Evolutionary conservation across 2,329 filamentous ascomycete genomes (phyloP).

Genomic region (Teratosphaeria epicoccoides): DNA sequence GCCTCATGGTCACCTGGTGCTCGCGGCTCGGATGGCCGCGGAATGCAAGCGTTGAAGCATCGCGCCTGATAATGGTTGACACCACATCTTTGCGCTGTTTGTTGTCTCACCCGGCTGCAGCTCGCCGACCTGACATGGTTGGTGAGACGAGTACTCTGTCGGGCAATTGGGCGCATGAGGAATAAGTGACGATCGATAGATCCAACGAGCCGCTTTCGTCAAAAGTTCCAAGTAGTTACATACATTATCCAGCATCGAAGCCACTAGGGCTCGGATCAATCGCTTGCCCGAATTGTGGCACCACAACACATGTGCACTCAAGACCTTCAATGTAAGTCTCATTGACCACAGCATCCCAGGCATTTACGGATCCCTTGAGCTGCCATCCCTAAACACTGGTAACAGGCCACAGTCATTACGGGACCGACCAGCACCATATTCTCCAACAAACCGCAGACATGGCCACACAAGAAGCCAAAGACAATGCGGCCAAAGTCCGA

Average conservation of each 20-base stretch:
- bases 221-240: not conserved
- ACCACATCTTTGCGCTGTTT: conserved; percentile 1
- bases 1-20: conserved; percentile 11
- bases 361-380: not conserved
- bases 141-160: conserved; percentile 24
- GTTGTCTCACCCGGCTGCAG: conserved; percentile 9
- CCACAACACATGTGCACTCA: too few relatives aligned
- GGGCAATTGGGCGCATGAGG: conserved; percentile 21
- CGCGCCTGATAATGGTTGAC: conserved; percentile 7
- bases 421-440: not conserved
- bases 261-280: not conserved
- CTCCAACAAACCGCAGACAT: conserved; percentile 6
- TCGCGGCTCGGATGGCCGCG: conserved; percentile 9
- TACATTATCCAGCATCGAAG: not conserved
- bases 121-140: conserved; percentile 12
- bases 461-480: conserved; percentile 22
- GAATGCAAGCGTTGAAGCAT: conserved; percentile 15
- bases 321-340: not conserved
- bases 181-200: too few relatives aligned
- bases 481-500: conserved; percentile 44
- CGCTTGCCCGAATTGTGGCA: not conserved
- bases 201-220: not conserved
- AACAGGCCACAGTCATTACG: conserved; percentile 8
- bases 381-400: not conserved
- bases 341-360: too few relatives aligned